phyloP scores from a whole-genome alignment of 108 stramenopile genomes.

The Cafeteria roenbergensis region DNA sequence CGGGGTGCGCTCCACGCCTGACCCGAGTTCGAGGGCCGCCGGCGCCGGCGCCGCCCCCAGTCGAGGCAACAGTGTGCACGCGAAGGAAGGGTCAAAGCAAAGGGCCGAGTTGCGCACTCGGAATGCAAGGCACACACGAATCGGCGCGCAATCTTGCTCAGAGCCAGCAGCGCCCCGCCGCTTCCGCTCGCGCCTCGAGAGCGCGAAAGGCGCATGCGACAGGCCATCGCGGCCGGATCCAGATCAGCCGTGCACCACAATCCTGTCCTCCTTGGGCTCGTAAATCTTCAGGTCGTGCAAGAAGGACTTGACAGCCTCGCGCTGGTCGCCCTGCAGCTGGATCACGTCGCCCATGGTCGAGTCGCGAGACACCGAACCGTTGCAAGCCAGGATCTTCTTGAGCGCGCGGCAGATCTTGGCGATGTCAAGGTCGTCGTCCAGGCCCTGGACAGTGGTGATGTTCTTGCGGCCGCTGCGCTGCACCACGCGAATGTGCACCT shows the following conservation, averaged over 20 bases:
- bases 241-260: constrained; percentile 80
- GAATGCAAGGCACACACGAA: too few relatives aligned
- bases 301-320: constrained; percentile 86
- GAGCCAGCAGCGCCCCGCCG: too few relatives aligned
- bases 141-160: too few relatives aligned
- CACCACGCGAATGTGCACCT: constrained; percentile 95
- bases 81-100: too few relatives aligned
- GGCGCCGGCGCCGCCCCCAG: too few relatives aligned
- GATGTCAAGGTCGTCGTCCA: constrained; percentile 91
- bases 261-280: constrained; percentile 47
- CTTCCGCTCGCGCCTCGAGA: too few relatives aligned
- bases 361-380: constrained; percentile 89
- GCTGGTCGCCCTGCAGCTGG: constrained; percentile 89
- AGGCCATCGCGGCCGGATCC: too few relatives aligned
- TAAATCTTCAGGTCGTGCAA: constrained; percentile 90
- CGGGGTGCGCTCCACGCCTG: too few relatives aligned
- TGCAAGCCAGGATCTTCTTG: constrained; percentile 95
- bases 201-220: too few relatives aligned
- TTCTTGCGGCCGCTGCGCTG: constrained; percentile 95
- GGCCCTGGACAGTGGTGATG: constrained; percentile 89
- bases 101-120: too few relatives aligned
- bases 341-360: constrained; percentile 83
- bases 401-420: constrained; percentile 94
- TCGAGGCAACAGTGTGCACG: too few relatives aligned
- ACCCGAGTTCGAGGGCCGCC: too few relatives aligned